Evolutionary conservation across 2,329 filamentous ascomycete genomes (phyloP).

Genomic region (Colletotrichum acutatum): DNA sequence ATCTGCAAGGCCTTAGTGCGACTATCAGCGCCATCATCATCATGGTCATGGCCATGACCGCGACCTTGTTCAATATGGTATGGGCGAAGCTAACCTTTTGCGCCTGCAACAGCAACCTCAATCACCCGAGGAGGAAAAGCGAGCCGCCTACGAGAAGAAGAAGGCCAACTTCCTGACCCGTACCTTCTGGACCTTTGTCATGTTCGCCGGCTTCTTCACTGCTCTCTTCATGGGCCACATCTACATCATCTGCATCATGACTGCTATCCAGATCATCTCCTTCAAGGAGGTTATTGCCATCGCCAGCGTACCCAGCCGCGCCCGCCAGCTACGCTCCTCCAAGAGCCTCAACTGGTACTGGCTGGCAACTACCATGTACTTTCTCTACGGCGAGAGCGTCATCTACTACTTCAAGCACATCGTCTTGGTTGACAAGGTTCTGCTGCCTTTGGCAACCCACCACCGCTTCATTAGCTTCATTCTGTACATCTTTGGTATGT

Average conservation of each 20-base stretch:
- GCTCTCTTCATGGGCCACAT: slow-evolving; percentile 96
- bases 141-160: slow-evolving; percentile 93
- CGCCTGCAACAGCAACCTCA: slow-evolving; percentile 52
- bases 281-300: slow-evolving; percentile 99
- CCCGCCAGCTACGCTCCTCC: slow-evolving; percentile 90
- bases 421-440: slow-evolving; percentile 90
- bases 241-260: slow-evolving; percentile 94
- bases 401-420: slow-evolving; percentile 99
- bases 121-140: slow-evolving; percentile 51
- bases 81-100: not conserved
- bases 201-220: slow-evolving; percentile 93
- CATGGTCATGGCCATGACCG: no score
- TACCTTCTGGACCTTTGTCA: slow-evolving; percentile 97
- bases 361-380: slow-evolving; percentile 99
- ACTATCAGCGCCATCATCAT: not conserved
- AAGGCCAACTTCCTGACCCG: slow-evolving; percentile 97
- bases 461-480: slow-evolving; percentile 99
- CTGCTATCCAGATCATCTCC: slow-evolving; percentile 92
- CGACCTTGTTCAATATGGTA: not conserved
- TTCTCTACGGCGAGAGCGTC: slow-evolving; percentile 97
- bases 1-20: not conserved
- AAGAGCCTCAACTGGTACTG: slow-evolving; percentile 99
- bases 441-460: slow-evolving; percentile 94
- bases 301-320: slow-evolving; percentile 91
- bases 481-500: slow-evolving; percentile 93